Base-by-base conservation (phyloP, 108 stramenopile genomes). In the Cyclostephanos tholiformis region DNA sequence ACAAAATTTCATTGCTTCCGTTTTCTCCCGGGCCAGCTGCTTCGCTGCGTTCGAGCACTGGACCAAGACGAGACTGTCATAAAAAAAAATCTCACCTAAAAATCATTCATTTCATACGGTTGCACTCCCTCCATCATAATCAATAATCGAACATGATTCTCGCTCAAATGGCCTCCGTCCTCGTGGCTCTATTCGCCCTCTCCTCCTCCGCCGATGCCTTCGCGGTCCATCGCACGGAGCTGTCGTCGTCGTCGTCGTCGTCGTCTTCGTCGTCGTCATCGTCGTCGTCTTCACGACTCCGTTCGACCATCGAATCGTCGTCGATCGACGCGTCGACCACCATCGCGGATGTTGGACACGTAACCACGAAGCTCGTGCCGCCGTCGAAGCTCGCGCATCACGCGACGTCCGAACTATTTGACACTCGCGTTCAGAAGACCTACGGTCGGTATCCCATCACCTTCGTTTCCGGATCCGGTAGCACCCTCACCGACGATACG, bases 391-490 rank as follows among this genome's bases (percentile, higher is more conserved):
- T 81, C 22, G 74, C 70, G 29, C 19, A 55, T 4, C 71, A 69
- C 6, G 53, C 64, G n/a, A 74, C 76, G 29, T 59, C 77, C 49
- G 17, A 38, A 5, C 71, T 87, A 13, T 93, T 91, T 61, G 82
- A 89, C 26, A 50, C 66, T 0, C 83, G 88, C 69, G 91, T 95
- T 22, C 91, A 93, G 79, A 86, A 82, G 39, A 95, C 94, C 0
- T 95, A 95, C 65, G 94, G 93, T 13, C 87, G 95, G 4, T 96
- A 94, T 69, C 91, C 92, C 41, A 79, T 96, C 63, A 96, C 92
- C 2, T 87, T 96, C 59, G 72, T 78, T 32, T 84, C 76, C 38
- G 98, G 98, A 29, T 38, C 88, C 10, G 97, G 97, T 10, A 89
- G 87, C 75, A 80, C 72, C 14, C 72, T 99, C 38, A 86, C 74